Evolutionary conservation across 179 eudicot genomes (phyloP).

Genomic region (Heliamphora pulchella): DNA sequence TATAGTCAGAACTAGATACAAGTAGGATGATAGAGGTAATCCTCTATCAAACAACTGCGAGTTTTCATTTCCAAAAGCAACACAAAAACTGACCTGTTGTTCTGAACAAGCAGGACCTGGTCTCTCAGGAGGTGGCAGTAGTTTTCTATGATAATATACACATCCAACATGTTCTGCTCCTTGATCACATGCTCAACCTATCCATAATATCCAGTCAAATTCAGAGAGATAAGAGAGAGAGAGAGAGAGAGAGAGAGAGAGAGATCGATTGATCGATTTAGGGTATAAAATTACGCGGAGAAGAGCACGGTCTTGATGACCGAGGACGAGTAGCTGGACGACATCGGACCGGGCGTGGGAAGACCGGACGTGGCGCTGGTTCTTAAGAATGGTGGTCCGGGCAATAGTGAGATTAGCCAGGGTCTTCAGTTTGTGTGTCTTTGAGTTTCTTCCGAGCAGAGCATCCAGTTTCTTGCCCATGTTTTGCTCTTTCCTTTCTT

Average conservation of each 20-base stretch:
- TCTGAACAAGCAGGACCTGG: conserved; percentile 31
- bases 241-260: not conserved
- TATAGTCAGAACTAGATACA: not conserved
- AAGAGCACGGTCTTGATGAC: conserved; percentile 51
- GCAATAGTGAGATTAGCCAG: conserved; percentile 31
- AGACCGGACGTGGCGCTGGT: conserved; percentile 42
- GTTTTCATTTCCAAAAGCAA: no score
- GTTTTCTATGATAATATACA: conserved; percentile 37
- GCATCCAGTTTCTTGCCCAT: conserved; percentile 54
- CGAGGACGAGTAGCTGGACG: conserved; percentile 48
- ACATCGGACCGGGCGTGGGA: conserved; percentile 49
- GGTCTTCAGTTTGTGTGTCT: conserved; percentile 27
- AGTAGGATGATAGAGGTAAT: no score
- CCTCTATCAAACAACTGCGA: no score
- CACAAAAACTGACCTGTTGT: conserved; percentile 31
- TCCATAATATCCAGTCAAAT: not conserved
- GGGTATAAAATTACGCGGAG: conserved; percentile 37
- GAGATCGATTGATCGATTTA: not conserved
- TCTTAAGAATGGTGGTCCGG: conserved; percentile 41
- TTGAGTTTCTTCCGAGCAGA: conserved; percentile 40
- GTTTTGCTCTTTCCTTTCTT: not conserved
- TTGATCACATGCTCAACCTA: conserved; percentile 72
- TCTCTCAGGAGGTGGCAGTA: conserved; percentile 40
- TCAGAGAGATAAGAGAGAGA: not conserved
- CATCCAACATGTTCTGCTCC: conserved; percentile 63